phyloP scores from a whole-genome alignment of 352 stramenopile species.

The Globisporangium middletonii region DNA sequence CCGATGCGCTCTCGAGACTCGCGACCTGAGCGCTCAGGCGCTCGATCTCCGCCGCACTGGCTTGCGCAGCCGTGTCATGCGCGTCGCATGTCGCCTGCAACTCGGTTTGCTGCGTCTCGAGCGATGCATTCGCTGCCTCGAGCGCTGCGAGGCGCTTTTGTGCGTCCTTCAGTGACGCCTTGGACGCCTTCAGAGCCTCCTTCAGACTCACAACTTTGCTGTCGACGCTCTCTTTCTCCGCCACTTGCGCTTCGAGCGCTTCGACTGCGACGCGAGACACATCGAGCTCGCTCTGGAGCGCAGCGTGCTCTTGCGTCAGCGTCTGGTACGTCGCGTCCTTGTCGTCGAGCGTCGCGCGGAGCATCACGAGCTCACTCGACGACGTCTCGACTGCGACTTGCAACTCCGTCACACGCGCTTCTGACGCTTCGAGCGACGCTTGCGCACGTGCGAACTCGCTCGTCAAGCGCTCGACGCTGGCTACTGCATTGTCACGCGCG shows the following conservation, averaged over 20 bases:
- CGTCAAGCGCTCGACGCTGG: not conserved
- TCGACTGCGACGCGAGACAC: not conserved
- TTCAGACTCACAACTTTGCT: slow-evolving; percentile 2
- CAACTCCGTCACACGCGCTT: not conserved
- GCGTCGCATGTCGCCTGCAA: not conserved
- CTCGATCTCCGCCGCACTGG: not conserved
- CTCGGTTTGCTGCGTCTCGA: not conserved
- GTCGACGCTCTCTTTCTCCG: slow-evolving; percentile 8
- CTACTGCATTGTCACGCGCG: not conserved
- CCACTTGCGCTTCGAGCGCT: slow-evolving; percentile 12
- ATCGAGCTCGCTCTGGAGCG: slow-evolving; percentile 1
- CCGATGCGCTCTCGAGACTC: slow-evolving; percentile 1
- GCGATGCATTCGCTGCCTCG: slow-evolving; percentile 1
- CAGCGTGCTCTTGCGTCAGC: not conserved
- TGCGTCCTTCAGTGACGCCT: slow-evolving; percentile 8
- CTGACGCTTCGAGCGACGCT: not conserved
- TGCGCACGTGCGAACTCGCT: not conserved
- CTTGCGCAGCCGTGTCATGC: too few relatives aligned
- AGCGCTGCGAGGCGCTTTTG: slow-evolving; percentile 10
- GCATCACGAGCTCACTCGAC: not conserved
- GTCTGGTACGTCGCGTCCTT: not conserved
- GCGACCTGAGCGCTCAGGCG: not conserved
- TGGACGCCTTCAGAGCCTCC: not conserved
- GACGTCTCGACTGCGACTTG: not conserved
- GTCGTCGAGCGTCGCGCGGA: slow-evolving; percentile 3